Base-by-base conservation (phyloP, 495 filamentous ascomycete species). In the Lasiosphaeria miniovina region DNA sequence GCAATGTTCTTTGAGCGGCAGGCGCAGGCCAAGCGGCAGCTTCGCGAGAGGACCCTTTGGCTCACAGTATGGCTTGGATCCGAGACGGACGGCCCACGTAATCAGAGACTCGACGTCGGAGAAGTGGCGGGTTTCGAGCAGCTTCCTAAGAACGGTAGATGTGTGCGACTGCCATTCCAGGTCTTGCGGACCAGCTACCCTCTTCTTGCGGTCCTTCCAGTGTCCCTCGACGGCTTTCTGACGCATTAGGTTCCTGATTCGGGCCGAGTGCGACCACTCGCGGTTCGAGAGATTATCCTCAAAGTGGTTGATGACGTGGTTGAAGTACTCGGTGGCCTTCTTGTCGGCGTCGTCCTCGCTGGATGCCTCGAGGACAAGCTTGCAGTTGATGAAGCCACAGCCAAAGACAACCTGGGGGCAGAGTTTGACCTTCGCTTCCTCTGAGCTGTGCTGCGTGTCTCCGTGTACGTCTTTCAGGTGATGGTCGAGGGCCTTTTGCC, bases 321-420 rank as follows among this genome's bases (percentile, higher is more conserved):
- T 56, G 51, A 71, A 62, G 57, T 71, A 71, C 32, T 65, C 57
- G n/a, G 55, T 36, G 1, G 55, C 57, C 32, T 54, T 59, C 32
- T 59, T 46, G 0, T 57, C 52, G 3, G 59, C 57, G 12, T 65
- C 65, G 12, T 50, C 59, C 7, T 64, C 57, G 17, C 33, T 46
- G 5, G 63, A 31, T 10, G 68, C 62, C 53, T 68, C 68, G 15
- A 66, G 63, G 1, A 71, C 60, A 4, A 63, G 53, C n/a, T 50
- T 49, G 52, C 68, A 68, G 54, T 64, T 58, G 41, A 58, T 59
- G 49, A 68, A 68, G 36, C 68, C 68, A 52, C 68, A 71, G 14
- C 63, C 65, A 35, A 71, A 68, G 5, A 71, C 68, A 4, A 63
- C 52, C 45, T 68, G 65, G 14, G 63, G 61, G 33, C 60, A 65